Percentiles rank a stretch among this genome's conserved stretches.
Conservation (phyloP, 2,329 filamentous ascomycete species). For the Fusarium sp. region DNA sequence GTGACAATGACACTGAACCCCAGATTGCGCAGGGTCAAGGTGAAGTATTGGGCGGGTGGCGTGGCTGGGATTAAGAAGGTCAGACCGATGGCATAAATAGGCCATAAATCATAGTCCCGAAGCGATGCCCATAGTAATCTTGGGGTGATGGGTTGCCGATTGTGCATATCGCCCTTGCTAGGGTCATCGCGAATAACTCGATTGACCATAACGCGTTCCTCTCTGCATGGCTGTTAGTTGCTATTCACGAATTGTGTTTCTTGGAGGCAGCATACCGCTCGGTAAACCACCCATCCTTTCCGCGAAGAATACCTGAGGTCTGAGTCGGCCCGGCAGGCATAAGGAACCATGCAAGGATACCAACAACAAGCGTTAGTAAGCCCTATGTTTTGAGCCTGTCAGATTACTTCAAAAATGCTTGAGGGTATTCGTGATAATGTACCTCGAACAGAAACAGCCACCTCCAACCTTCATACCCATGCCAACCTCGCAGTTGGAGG, state of each 20-base stretch:
- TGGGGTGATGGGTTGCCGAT: slow-evolving; percentile 62
- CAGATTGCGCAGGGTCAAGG: slow-evolving; percentile 52
- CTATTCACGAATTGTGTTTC: not conserved
- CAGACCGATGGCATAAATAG: slow-evolving; percentile 65
- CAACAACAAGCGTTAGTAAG: slow-evolving; percentile 51
- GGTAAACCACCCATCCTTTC: slow-evolving; percentile 56
- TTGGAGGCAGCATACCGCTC: slow-evolving; percentile 27
- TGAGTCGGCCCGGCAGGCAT: slow-evolving; percentile 54
- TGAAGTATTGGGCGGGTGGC: slow-evolving; percentile 65
- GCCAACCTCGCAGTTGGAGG: slow-evolving; percentile 66
- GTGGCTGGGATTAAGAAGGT: slow-evolving; percentile 61
- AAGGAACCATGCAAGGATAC: slow-evolving; percentile 38
- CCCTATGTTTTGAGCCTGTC: slow-evolving; percentile 13
- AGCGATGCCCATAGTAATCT: slow-evolving; percentile 65
- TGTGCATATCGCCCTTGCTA: slow-evolving; percentile 72
- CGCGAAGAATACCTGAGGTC: slow-evolving; percentile 59
- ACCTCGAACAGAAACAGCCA: slow-evolving; percentile 66
- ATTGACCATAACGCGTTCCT: slow-evolving; percentile 71
- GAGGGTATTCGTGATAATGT: too few species aligned
- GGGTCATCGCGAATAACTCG: slow-evolving; percentile 69
- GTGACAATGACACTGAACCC: slow-evolving; percentile 37
- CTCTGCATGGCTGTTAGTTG: slow-evolving; percentile 41
- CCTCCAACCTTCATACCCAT: slow-evolving; percentile 69
- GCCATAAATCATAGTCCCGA: slow-evolving; percentile 71
- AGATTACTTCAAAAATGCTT: too few species aligned